Evolutionary conservation across 768 basidiomycete genomes (phyloP), one percentile per base, ranked within the genome.

Genomic region (Agaricus blazei): DNA sequence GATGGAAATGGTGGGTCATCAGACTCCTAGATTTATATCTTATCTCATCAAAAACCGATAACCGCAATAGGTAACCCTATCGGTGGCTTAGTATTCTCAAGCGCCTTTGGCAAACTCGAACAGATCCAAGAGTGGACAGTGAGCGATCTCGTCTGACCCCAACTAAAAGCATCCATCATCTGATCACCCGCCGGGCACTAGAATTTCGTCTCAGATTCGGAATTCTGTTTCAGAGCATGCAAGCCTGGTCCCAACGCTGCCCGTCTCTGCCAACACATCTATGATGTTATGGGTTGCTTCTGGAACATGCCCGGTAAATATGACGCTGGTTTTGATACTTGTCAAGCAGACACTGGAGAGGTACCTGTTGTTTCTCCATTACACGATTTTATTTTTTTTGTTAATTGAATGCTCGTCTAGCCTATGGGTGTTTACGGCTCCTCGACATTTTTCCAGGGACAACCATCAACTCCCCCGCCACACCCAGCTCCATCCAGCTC

Each of bases 61-160:
- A 19, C 27, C 28, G 23, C 40, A 7, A 53, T 54, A 74, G 76
- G 80, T 14, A 84, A 82, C 62, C 83, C 79, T 9, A 77, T 81
- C 34, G 87, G 85, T 28, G 84, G 81, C 3, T 75, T 88, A 42
- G 83, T 91, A n/a, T 88, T 88, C 66, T 85, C 87, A 23, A 77
- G 55, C 57, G 85, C 83, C n/a, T 88, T 85, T 67, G 84, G 81
- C 23, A 69, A 72, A 46, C 59, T 81, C 3, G 59, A 78, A 60
- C 77, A 89, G 63, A 72, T 88, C 40, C 76, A 82, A 60, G 84
- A 90, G 64, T 92, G 90, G 90, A 88, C 85, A 46, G 83, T 85
- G 66, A 60, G 69, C 54, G 8, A 27, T 34, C 11, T 34, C 34
- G 8, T 11, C 11, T 31, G 9, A 31, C 5, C 4, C 5, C 1